Evolutionary conservation across 106 monocot species (phyloP).

Genomic region (Gastrodia elata): DNA sequence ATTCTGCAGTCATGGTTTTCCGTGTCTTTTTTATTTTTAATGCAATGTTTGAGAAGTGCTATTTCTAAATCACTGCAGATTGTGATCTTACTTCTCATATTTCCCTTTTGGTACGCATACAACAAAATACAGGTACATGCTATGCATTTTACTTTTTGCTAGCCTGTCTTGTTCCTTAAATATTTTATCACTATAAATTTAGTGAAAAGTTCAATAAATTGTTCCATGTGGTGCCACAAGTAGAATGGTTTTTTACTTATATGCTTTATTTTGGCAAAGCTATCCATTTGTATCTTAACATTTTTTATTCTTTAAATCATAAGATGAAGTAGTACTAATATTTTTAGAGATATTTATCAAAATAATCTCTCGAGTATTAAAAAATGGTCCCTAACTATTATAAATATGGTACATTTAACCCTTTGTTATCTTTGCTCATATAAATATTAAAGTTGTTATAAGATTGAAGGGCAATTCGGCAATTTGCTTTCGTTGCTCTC

Average conservation of each 20-base stretch:
- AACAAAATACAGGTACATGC: conserved; percentile 73
- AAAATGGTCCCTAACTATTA: no score
- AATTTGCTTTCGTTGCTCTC: no score
- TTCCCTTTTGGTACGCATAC: conserved; percentile 75
- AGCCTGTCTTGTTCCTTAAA: not conserved
- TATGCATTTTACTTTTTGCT: not conserved
- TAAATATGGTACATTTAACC: no score
- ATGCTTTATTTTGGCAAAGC: no score
- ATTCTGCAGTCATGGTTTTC: not conserved
- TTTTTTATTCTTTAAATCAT: not conserved
- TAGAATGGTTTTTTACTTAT: not conserved
- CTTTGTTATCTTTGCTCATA: no score
- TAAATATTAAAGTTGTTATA: no score
- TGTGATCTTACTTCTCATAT: conserved; percentile 64
- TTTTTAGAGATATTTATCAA: no score
- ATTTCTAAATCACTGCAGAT: conserved; percentile 35
- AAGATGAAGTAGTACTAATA: not conserved
- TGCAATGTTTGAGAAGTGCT: conserved; percentile 7
- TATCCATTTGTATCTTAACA: no score
- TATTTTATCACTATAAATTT: not conserved
- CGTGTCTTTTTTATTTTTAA: not conserved
- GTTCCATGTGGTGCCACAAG: not conserved
- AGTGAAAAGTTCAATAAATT: conserved; percentile 1
- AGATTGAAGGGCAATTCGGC: no score
- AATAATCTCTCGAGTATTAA: no score